Evolutionary conservation across 1,139 yeast species (phyloP).

Genomic region (Suhomyces panamericanus): DNA sequence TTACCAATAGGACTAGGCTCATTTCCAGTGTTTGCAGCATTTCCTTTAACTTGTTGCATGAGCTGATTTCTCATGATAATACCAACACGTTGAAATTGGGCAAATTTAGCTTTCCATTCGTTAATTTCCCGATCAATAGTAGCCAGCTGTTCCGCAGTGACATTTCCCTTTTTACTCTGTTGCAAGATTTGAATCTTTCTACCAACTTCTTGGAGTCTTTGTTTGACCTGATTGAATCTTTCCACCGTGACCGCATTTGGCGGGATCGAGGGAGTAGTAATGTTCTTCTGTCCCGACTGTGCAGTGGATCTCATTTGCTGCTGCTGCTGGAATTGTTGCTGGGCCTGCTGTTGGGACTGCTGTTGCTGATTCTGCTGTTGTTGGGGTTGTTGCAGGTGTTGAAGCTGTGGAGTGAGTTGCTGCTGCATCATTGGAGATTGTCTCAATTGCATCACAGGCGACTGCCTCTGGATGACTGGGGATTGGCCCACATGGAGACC

Average conservation of each 20-base stretch:
- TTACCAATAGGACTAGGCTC: constrained; percentile 4
- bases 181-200: constrained; percentile 38
- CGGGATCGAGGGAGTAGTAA: constrained; percentile 19
- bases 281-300: constrained; percentile 2
- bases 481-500: constrained; percentile 15
- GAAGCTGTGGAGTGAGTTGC: constrained; percentile 3
- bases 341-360: constrained; percentile 17
- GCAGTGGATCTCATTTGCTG: constrained; percentile 4
- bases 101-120: constrained; percentile 36
- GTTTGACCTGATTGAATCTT: constrained; percentile 42
- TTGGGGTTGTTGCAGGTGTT: constrained; percentile 11
- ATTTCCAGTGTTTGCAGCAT: constrained; percentile 10
- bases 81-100: constrained; percentile 41
- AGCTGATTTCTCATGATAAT: constrained; percentile 41
- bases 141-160: constrained; percentile 33
- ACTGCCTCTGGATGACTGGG: constrained; percentile 15
- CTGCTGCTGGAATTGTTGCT: constrained; percentile 13
- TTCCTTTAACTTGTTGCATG: constrained; percentile 33
- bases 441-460: constrained; percentile 9
- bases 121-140: constrained; percentile 38
- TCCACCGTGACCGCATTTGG: constrained; percentile 39
- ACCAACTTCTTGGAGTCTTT: constrained; percentile 42
- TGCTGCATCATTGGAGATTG: constrained; percentile 13
- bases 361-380: constrained; percentile 9
- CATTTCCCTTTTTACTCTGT: constrained; percentile 31